Conservation (phyloP, 352 stramenopile species). For the Pythium guiyangense region DNA sequence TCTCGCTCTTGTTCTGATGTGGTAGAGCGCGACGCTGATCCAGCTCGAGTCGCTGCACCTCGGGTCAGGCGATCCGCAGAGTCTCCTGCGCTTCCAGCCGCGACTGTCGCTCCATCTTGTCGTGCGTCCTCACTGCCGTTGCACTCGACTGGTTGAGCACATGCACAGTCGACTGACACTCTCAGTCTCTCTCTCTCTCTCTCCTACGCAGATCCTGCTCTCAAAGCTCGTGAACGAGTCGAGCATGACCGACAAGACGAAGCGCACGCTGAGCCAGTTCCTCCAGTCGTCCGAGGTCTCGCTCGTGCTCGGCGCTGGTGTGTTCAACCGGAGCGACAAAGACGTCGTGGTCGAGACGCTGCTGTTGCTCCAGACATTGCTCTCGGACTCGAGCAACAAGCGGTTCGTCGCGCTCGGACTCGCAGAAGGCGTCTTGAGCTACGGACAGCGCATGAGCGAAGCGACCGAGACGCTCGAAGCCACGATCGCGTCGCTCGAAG, state of each 20-base stretch:
- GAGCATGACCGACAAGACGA: slow-evolving; percentile 56
- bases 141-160: too few relatives aligned
- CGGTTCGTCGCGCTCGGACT: slow-evolving; percentile 56
- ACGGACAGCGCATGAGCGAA: slow-evolving; percentile 45
- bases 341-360: slow-evolving; percentile 61
- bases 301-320: slow-evolving; percentile 43
- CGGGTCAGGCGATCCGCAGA: slow-evolving; percentile 39
- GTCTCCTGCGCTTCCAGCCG: slow-evolving; percentile 52
- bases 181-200: too few relatives aligned
- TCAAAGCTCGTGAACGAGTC: slow-evolving; percentile 43
- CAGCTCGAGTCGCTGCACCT: slow-evolving; percentile 62
- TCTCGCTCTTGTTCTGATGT: not conserved
- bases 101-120: slow-evolving; percentile 66
- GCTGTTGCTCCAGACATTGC: slow-evolving; percentile 44
- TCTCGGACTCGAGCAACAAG: slow-evolving; percentile 48
- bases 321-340: slow-evolving; percentile 66
- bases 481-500: slow-evolving; percentile 42
- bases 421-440: slow-evolving; percentile 55
- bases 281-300: slow-evolving; percentile 69
- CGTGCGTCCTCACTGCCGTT: slow-evolving; percentile 25
- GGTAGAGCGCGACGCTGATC: slow-evolving; percentile 59
- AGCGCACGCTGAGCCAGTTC: slow-evolving; percentile 64
- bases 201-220: slow-evolving; percentile 65
- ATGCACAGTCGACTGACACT: too few relatives aligned
- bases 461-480: slow-evolving; percentile 53